Conservation (phyloP, 257 asterid species). For the Solanum commersonii region DNA sequence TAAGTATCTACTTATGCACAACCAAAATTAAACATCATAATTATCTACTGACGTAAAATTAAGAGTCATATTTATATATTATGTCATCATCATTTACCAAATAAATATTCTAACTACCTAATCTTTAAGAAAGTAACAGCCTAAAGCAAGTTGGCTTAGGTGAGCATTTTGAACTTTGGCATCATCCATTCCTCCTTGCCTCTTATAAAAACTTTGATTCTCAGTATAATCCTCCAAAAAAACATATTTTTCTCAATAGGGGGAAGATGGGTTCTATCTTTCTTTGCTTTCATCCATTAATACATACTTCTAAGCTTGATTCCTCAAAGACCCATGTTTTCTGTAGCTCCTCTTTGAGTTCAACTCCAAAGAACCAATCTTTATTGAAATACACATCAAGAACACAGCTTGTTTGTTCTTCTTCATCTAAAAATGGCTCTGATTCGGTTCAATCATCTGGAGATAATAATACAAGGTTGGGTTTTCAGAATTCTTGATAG, state of each 20-base stretch:
- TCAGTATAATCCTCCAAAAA: too few relatives aligned
- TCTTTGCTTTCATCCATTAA: constrained; percentile 19
- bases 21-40: too few relatives aligned
- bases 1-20: too few relatives aligned
- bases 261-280: constrained; percentile 26
- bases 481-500: background rate
- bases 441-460: constrained; percentile 1
- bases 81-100: too few relatives aligned
- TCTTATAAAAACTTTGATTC: too few relatives aligned
- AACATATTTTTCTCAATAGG: background rate
- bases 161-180: too few relatives aligned
- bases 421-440: constrained; percentile 26
- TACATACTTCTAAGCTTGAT: constrained; percentile 16
- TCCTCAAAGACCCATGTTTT: constrained; percentile 16
- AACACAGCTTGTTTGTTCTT: constrained; percentile 19
- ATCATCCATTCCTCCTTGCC: too few relatives aligned
- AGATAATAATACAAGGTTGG: constrained; percentile 41
- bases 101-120: too few relatives aligned
- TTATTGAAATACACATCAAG: constrained; percentile 3
- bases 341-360: background rate
- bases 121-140: too few relatives aligned
- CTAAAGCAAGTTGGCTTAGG: too few relatives aligned
- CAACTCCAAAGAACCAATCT: constrained; percentile 7
- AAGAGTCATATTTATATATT: too few relatives aligned
- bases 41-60: rapidly evolving